Base-by-base conservation (phyloP, 345 rosid genomes). In the Linum trigynum region DNA sequence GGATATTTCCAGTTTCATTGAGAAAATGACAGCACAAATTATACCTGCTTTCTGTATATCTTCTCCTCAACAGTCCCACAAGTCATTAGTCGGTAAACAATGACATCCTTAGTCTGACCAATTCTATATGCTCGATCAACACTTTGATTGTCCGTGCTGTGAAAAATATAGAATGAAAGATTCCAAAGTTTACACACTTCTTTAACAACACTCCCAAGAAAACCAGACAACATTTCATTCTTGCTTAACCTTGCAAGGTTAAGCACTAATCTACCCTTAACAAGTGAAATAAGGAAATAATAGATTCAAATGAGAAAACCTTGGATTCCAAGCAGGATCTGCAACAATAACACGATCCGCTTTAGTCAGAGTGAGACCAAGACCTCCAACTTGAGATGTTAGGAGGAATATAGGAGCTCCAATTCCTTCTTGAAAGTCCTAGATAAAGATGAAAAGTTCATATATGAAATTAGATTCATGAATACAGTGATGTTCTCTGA, bases 251-350 rank as follows among this genome's bases (percentile, higher is more conserved):
- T 38, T 37, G 58, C 36, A 35, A 56, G 11, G 14, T 35, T 5
- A 9, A 10, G 0, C 5, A 12, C 17, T 40, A 40, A 55, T 23
- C 40, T 61, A 66, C 5, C 55, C 55, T 61, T 16, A 48, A 38
- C 12, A 60, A 65, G 57, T 67, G 4, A 15, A 51, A 45, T 14
- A 59, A 17, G 62, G 53, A 61, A 42, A 12, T 39, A 56, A 57
- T 23, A 23, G 32, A 23, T 23, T 23, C 32, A 23, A 23, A 23
- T 23, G 32, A 23, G 32, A 23, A 60, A 66, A 92, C 98, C 98
- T 92, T 38, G 98, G 98, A 64, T 92, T 92, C 98, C 98, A 92
- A 61, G 98, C 98, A 73, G 98, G 96, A 79, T 92, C 98, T 55
- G 89, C 95, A 66, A 87, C 98, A 77, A 92, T 94, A 51, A 94